Conservation (phyloP, 2,329 filamentous ascomycete species). For the Trichoderma koningiopsis region DNA sequence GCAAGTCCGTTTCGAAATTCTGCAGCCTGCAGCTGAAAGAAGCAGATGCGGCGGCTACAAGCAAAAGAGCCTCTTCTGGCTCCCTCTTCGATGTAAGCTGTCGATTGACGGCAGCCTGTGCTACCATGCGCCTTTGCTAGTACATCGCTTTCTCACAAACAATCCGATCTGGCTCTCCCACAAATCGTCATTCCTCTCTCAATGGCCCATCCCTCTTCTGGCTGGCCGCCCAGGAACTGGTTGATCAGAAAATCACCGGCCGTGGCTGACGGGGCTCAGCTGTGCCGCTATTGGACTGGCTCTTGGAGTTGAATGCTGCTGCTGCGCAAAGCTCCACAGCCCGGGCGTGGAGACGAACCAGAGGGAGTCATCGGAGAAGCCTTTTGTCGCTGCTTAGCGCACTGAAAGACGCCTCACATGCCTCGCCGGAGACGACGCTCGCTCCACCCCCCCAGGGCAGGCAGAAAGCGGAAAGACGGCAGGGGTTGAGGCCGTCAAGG, state of each 20-base stretch:
- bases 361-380: conserved; percentile 27
- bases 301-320: not conserved
- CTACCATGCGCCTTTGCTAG: not conserved
- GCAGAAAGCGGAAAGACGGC: conserved; percentile 24
- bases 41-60: not conserved
- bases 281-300: conserved; percentile 22
- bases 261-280: conserved; percentile 27
- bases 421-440: conserved; percentile 15
- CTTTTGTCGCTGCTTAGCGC: conserved; percentile 8
- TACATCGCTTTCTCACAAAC: not conserved
- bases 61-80: conserved; percentile 15
- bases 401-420: conserved; percentile 24
- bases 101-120: conserved; percentile 9
- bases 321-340: conserved; percentile 17
- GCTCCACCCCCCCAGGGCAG: conserved; percentile 13
- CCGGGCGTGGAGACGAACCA: conserved; percentile 16
- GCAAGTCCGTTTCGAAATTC: conserved; percentile 26
- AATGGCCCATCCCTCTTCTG: conserved; percentile 13
- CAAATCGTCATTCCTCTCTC: conserved; percentile 4
- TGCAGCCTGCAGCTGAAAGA: not conserved
- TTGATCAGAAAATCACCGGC: conserved; percentile 6
- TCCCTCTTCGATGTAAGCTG: not conserved
- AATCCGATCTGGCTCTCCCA: not conserved
- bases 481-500: conserved; percentile 14
- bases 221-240: conserved; percentile 20